Evolutionary conservation across 805 yeast genomes (phyloP).

Genomic region (Candida boleticola): DNA sequence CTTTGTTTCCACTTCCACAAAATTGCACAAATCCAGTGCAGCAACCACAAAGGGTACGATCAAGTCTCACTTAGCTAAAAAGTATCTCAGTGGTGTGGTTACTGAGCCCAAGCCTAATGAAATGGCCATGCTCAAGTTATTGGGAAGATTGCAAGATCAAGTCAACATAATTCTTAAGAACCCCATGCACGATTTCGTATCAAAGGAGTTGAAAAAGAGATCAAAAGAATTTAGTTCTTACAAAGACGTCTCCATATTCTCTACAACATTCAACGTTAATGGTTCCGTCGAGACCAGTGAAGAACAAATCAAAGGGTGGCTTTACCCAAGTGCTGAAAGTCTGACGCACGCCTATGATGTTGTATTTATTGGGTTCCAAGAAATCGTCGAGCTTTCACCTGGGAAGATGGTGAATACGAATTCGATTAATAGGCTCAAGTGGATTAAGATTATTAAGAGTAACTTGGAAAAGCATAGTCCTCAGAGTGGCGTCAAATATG

Average conservation of each 20-base stretch:
- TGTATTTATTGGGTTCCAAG: constrained; percentile 84
- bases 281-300: constrained; percentile 37
- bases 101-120: constrained; percentile 35
- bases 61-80: constrained; percentile 35
- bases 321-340: constrained; percentile 39
- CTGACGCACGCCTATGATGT: constrained; percentile 54
- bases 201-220: constrained; percentile 38
- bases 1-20: constrained; percentile 37
- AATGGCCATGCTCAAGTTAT: constrained; percentile 44
- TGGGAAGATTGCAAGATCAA: constrained; percentile 50
- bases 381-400: constrained; percentile 78
- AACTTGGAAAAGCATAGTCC: constrained; percentile 39
- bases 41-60: constrained; percentile 32
- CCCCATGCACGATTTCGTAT: constrained; percentile 54
- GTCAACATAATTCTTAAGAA: constrained; percentile 43
- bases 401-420: constrained; percentile 83
- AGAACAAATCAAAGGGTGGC: constrained; percentile 42
- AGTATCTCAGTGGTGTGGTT: constrained; percentile 40
- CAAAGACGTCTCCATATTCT: constrained; percentile 41
- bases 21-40: constrained; percentile 42
- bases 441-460: constrained; percentile 63
- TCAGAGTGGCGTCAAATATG: constrained; percentile 41
- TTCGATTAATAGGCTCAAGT: constrained; percentile 51
- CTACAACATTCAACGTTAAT: constrained; percentile 56
- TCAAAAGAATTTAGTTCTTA: constrained; percentile 38